These are phyloP conservation scores for Fusarium sp. DNA, from an alignment of 2,329 filamentous ascomycete species.

Conservation along the genomic window DNA sequence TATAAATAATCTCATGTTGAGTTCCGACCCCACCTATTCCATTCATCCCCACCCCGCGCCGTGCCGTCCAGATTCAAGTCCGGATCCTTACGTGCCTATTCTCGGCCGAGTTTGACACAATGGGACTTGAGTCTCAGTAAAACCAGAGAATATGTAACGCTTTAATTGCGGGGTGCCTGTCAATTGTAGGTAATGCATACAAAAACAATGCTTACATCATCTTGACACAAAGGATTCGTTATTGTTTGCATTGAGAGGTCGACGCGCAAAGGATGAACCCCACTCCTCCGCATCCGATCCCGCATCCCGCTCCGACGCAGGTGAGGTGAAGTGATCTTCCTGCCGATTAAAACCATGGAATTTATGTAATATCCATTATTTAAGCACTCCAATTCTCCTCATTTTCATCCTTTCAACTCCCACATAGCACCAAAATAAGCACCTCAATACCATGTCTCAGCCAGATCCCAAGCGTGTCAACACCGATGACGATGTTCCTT, in stretches of 20 bases:
- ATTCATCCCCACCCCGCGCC: slow-evolving; percentile 1
- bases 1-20: slow-evolving; percentile 7
- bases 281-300: slow-evolving; percentile 17
- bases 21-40: neutral
- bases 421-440: neutral
- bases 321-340: slow-evolving; percentile 14
- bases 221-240: neutral
- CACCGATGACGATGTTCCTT: slow-evolving; percentile 60
- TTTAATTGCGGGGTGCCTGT: neutral
- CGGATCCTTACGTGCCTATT: neutral
- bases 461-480: slow-evolving; percentile 48
- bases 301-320: neutral
- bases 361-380: neutral
- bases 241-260: neutral
- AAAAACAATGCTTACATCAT: neutral
- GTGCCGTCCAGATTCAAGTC: slow-evolving; percentile 6
- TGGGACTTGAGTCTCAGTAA: neutral
- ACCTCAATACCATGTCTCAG: slow-evolving; percentile 34
- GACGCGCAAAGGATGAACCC: slow-evolving; percentile 5
- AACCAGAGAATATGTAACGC: neutral
- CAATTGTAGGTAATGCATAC: neutral
- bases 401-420: neutral
- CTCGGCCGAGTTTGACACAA: neutral
- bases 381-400: rapidly evolving
- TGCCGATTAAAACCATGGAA: neutral